These are phyloP conservation scores for Chrysoporthe deuterocubensis DNA, from an alignment of 2,329 filamentous ascomycete species.

Conservation along the genomic window DNA sequence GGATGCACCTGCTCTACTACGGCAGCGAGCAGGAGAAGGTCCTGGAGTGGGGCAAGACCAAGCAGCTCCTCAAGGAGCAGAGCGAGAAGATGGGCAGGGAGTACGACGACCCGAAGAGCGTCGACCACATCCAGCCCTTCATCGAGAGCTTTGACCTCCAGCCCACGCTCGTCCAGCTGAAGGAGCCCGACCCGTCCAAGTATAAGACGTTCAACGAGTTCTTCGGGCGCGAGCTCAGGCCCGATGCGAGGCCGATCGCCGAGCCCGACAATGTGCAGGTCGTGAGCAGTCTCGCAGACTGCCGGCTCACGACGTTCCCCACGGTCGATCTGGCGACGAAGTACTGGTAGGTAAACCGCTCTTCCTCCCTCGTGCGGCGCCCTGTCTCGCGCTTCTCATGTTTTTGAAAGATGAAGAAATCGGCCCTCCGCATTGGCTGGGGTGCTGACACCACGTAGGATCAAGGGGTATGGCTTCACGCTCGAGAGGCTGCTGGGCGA, in stretches of 20 bases:
- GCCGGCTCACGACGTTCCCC: constrained; percentile 20
- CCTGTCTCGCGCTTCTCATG: not conserved
- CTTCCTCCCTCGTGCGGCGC: not conserved
- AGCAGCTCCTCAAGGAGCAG: constrained; percentile 41
- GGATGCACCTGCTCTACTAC: constrained; percentile 49
- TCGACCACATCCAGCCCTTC: constrained; percentile 44
- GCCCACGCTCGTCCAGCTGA: constrained; percentile 38
- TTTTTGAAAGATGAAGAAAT: not conserved
- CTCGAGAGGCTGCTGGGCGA: constrained; percentile 45
- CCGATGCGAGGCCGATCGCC: constrained; percentile 41
- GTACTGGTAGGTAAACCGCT: constrained; percentile 14
- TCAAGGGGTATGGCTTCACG: constrained; percentile 40
- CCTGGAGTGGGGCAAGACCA: constrained; percentile 41
- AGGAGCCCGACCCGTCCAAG: constrained; percentile 41
- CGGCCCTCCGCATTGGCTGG: too few relatives aligned
- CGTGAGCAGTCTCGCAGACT: constrained; percentile 22
- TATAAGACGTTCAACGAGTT: constrained; percentile 49
- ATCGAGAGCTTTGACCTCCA: constrained; percentile 43
- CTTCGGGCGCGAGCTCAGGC: constrained; percentile 43
- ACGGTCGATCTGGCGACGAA: constrained; percentile 22
- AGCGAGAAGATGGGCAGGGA: constrained; percentile 45
- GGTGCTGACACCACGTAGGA: not conserved
- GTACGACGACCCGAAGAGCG: constrained; percentile 43
- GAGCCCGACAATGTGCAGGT: constrained; percentile 36
- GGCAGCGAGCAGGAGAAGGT: constrained; percentile 43